Conservation (phyloP, 768 basidiomycete species). For the Antrodiella citrinella region DNA sequence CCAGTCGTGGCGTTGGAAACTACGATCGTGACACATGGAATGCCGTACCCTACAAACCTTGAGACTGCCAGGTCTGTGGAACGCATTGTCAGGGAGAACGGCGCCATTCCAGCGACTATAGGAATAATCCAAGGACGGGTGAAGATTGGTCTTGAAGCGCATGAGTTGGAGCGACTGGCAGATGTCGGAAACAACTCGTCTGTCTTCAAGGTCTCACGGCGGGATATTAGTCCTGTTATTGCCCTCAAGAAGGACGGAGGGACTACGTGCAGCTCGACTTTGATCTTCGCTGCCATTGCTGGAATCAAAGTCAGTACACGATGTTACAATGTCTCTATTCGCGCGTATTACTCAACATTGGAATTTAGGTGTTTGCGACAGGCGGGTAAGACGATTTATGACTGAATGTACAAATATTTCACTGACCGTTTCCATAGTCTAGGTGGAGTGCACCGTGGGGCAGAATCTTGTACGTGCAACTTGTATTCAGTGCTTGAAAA, state of each 20-base stretch:
- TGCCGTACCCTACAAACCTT: slow-evolving; percentile 75
- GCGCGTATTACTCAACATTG: too few species aligned
- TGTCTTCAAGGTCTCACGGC: slow-evolving; percentile 61
- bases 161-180: slow-evolving; percentile 64
- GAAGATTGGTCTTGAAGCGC: slow-evolving; percentile 69
- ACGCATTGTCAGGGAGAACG: slow-evolving; percentile 59
- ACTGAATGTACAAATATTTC: slow-evolving; percentile 5
- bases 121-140: slow-evolving; percentile 76
- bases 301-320: slow-evolving; percentile 66
- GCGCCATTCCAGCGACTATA: slow-evolving; percentile 87
- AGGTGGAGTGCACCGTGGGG: slow-evolving; percentile 80
- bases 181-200: slow-evolving; percentile 33
- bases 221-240: slow-evolving; percentile 75
- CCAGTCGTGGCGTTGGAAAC: slow-evolving; percentile 90
- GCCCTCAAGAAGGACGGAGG: slow-evolving; percentile 68
- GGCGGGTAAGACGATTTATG: slow-evolving; percentile 57
- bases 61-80: slow-evolving; percentile 68
- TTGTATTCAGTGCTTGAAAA: background rate
- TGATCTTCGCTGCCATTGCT: slow-evolving; percentile 68
- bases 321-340: too few species aligned
- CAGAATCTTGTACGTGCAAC: slow-evolving; percentile 46
- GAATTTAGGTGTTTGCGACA: slow-evolving; percentile 83
- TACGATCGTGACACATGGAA: slow-evolving; percentile 87
- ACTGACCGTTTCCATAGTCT: slow-evolving; percentile 33
- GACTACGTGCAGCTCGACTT: slow-evolving; percentile 64